Conservation (phyloP, 2,329 filamentous ascomycete species). For the Colletotrichum endophyticum region DNA sequence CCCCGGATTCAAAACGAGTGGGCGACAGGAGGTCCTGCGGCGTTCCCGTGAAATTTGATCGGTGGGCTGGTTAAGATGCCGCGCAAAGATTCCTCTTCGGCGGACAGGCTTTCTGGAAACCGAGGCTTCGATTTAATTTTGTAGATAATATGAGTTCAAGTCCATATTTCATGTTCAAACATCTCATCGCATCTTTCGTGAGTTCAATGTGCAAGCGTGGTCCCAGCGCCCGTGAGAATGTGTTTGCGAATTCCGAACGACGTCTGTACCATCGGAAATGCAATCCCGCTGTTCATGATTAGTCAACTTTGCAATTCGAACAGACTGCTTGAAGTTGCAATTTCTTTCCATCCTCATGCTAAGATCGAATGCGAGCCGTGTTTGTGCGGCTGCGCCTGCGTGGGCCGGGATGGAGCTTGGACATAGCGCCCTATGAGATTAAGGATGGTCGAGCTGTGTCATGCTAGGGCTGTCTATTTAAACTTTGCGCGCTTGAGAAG, state of each 20-base stretch:
- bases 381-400: neutral
- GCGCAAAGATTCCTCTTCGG: neutral
- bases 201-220: neutral
- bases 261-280: neutral
- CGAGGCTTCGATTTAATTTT: neutral
- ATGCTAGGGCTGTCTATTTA: neutral
- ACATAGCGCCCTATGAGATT: neutral
- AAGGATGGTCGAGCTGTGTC: neutral
- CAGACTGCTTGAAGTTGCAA: neutral
- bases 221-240: neutral
- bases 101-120: neutral
- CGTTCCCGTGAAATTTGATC: neutral
- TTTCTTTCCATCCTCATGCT: neutral
- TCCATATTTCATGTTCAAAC: neutral
- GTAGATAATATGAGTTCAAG: neutral
- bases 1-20: neutral
- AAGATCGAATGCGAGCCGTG: neutral
- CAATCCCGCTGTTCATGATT: neutral
- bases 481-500: neutral
- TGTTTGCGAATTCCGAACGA: rapidly evolving
- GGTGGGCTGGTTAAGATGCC: neutral
- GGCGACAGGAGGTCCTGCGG: neutral
- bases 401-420: neutral
- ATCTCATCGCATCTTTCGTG: neutral
- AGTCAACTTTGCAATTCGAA: neutral